A percentile compares a stretch with the other conserved stretches of the same genome.
Evolutionary conservation across 129 eudicot species (phyloP).

Genomic region (Chrysanthemum seticuspe): DNA sequence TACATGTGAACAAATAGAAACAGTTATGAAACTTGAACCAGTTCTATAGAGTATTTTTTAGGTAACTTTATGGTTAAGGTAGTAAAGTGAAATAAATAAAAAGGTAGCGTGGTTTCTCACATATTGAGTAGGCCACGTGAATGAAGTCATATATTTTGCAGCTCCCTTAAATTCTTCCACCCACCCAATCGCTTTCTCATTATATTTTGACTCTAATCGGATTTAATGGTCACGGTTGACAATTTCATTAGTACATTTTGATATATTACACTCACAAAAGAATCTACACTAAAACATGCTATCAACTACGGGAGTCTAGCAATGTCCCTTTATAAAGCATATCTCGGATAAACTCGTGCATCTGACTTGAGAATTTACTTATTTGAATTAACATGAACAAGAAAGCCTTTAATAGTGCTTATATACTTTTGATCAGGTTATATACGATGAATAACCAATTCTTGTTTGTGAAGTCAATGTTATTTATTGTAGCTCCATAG

Average conservation of each 20-base stretch:
- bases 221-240: conserved; percentile 3
- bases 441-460: no score
- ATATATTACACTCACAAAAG: background rate
- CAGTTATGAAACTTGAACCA: background rate
- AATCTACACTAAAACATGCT: background rate
- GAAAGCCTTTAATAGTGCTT: no score
- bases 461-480: no score
- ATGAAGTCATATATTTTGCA: conserved; percentile 12
- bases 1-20: no score
- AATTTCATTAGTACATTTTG: background rate
- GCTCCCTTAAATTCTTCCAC: conserved; percentile 18
- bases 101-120: background rate
- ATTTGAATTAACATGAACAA: no score
- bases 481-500: no score
- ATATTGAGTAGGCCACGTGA: conserved; percentile 9
- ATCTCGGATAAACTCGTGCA: no score
- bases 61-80: conserved; percentile 6
- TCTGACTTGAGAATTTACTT: no score
- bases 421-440: no score
- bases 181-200: conserved; percentile 23
- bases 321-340: no score
- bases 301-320: no score
- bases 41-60: background rate
- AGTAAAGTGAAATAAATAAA: background rate
- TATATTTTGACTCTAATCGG: conserved; percentile 2